Percentiles rank a stretch among this genome's conserved stretches.
phyloP scores from a whole-genome alignment of 2,329 filamentous ascomycete genomes.

The Domatiomyces globalis region DNA sequence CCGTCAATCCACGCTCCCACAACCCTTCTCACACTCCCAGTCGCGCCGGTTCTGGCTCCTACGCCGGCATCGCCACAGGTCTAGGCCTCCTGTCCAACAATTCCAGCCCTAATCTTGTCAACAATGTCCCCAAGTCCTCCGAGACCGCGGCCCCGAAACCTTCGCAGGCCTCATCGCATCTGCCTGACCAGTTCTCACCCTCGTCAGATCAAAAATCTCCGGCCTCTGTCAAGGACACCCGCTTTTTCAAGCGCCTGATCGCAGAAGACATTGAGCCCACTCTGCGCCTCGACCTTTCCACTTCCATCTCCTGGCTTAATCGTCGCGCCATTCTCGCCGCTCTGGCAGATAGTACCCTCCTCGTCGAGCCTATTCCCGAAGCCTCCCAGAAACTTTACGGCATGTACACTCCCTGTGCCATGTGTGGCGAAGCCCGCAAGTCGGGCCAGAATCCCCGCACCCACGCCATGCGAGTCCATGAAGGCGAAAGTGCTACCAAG shows the following conservation, averaged over 20 bases:
- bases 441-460: slow-evolving; percentile 58
- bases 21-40: slow-evolving; percentile 32
- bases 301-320: slow-evolving; percentile 84
- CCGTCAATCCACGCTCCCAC: slow-evolving; percentile 34
- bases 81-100: slow-evolving; percentile 29
- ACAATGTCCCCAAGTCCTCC: slow-evolving; percentile 40
- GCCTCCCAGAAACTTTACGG: slow-evolving; percentile 29
- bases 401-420: slow-evolving; percentile 53
- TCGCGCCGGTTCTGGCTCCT: slow-evolving; percentile 58
- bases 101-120: slow-evolving; percentile 37
- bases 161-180: slow-evolving; percentile 25
- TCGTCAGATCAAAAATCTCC: slow-evolving; percentile 21
- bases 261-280: slow-evolving; percentile 92
- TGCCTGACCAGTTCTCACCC: slow-evolving; percentile 30
- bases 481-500: slow-evolving; percentile 70
- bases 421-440: slow-evolving; percentile 74
- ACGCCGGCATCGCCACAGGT: slow-evolving; percentile 48
- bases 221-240: slow-evolving; percentile 64
- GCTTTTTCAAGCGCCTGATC: slow-evolving; percentile 83
- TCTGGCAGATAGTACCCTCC: slow-evolving; percentile 69
- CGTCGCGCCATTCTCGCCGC: slow-evolving; percentile 70
- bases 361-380: slow-evolving; percentile 74
- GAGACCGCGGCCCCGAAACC: slow-evolving; percentile 34
- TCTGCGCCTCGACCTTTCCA: slow-evolving; percentile 72
- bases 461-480: slow-evolving; percentile 78